Conservation (phyloP, 805 yeast genomes). For the Ogataea thermomethanolica region DNA sequence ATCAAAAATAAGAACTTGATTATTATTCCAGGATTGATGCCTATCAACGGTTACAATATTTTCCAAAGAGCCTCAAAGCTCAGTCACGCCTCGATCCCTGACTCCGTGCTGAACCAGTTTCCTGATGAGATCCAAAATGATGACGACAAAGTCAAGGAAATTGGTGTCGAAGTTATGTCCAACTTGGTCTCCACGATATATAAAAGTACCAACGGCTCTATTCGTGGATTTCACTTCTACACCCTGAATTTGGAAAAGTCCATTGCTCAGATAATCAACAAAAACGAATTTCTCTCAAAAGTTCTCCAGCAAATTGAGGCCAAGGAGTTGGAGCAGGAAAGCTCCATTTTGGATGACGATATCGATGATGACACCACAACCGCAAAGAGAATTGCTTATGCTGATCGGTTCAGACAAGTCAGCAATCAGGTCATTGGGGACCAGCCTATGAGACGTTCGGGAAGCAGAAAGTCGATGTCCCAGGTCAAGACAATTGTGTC, state of each 20-base stretch:
- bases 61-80: conserved; percentile 86
- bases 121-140: conserved; percentile 60
- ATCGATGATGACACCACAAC: conserved; percentile 24
- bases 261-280: conserved; percentile 76
- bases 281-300: conserved; percentile 50
- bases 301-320: conserved; percentile 39
- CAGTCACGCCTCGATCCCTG: conserved; percentile 82
- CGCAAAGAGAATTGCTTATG: conserved; percentile 38
- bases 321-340: conserved; percentile 33
- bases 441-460: conserved; percentile 14
- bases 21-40: conserved; percentile 87
- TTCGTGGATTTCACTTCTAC: conserved; percentile 89
- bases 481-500: conserved; percentile 62
- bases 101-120: conserved; percentile 46
- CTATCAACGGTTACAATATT: conserved; percentile 77
- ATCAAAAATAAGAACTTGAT: conserved; percentile 42
- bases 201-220: conserved; percentile 48
- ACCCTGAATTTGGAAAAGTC: conserved; percentile 91
- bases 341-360: conserved; percentile 33
- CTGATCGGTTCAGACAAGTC: conserved; percentile 29
- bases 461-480: conserved; percentile 20
- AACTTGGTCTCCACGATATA: conserved; percentile 60
- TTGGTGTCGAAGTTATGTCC: conserved; percentile 74
- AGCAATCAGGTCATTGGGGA: conserved; percentile 32
- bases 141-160: conserved; percentile 72